These are phyloP conservation scores for Fusarium subtropicale DNA, from an alignment of 2,329 filamentous ascomycete genomes.

Conservation along the genomic window DNA sequence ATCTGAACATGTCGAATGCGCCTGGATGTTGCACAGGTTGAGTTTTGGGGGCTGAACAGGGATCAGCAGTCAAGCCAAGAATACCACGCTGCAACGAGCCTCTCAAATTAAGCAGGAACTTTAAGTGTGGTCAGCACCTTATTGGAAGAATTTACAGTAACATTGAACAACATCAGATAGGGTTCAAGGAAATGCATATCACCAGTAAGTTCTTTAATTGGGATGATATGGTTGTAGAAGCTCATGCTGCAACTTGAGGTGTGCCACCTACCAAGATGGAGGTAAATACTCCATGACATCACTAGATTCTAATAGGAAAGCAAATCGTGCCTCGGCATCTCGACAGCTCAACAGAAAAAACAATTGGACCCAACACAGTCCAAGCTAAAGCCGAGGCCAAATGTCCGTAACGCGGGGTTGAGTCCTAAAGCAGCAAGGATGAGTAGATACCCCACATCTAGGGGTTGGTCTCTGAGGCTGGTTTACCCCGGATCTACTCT, in stretches of 20 bases:
- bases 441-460: slow-evolving; percentile 21
- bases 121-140: neutral
- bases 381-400: slow-evolving; percentile 20
- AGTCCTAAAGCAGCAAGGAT: slow-evolving; percentile 30
- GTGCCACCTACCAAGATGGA: neutral
- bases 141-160: neutral
- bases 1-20: too few relatives aligned
- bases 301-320: slow-evolving; percentile 4
- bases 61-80: neutral
- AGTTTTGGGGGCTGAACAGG: neutral
- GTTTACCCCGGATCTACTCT: slow-evolving; percentile 21
- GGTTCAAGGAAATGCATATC: neutral
- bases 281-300: neutral
- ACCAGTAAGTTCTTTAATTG: too few relatives aligned
- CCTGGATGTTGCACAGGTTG: neutral
- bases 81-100: neutral
- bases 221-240: neutral
- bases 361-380: neutral
- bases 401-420: slow-evolving; percentile 25
- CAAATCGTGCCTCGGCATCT: slow-evolving; percentile 26
- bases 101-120: neutral
- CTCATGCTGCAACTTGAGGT: neutral
- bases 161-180: neutral
- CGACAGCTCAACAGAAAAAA: neutral
- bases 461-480: neutral